phyloP scores from a whole-genome alignment of 2,329 filamentous ascomycete genomes.

The Paraconiothyrium sp. region DNA sequence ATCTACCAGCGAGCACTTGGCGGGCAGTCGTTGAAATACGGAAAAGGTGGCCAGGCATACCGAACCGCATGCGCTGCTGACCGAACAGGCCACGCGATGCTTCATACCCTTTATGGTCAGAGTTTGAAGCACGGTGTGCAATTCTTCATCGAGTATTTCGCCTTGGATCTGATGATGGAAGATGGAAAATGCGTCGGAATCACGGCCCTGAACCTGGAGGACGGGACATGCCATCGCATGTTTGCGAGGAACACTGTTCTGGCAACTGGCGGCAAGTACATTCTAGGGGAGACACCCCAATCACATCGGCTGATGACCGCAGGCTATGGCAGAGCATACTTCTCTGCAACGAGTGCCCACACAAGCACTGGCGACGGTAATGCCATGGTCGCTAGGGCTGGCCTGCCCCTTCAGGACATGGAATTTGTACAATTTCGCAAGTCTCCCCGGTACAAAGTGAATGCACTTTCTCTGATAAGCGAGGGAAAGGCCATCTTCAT shows the following conservation, averaged over 20 bases:
- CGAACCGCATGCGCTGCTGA: conserved; percentile 58
- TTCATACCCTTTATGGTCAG: conserved; percentile 62
- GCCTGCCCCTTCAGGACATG: conserved; percentile 60
- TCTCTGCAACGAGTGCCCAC: conserved; percentile 60
- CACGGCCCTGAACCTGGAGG: conserved; percentile 59
- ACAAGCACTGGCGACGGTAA: conserved; percentile 62
- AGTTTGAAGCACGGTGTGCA: conserved; percentile 59
- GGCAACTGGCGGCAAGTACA: conserved; percentile 54
- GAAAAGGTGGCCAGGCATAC: conserved; percentile 60
- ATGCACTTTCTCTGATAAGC: too few relatives aligned
- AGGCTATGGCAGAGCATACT: conserved; percentile 62
- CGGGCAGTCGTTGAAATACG: conserved; percentile 58
- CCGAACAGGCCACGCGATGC: conserved; percentile 60
- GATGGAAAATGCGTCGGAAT: conserved; percentile 59
- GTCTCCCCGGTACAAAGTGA: too few relatives aligned
- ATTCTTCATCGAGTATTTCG: conserved; percentile 63
- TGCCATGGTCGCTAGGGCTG: conserved; percentile 60
- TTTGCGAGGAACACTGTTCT: conserved; percentile 60
- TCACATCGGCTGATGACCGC: conserved; percentile 11
- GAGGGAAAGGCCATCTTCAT: too few relatives aligned
- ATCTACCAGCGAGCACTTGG: conserved; percentile 61
- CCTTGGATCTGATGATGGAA: conserved; percentile 59
- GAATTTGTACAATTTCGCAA: conserved; percentile 61
- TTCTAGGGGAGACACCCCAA: neutral
- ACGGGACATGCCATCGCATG: conserved; percentile 59